A percentile compares a stretch with the other conserved stretches of the same genome.
Conservation (phyloP, 305 asterid species). For the Fraxinus albicans region DNA sequence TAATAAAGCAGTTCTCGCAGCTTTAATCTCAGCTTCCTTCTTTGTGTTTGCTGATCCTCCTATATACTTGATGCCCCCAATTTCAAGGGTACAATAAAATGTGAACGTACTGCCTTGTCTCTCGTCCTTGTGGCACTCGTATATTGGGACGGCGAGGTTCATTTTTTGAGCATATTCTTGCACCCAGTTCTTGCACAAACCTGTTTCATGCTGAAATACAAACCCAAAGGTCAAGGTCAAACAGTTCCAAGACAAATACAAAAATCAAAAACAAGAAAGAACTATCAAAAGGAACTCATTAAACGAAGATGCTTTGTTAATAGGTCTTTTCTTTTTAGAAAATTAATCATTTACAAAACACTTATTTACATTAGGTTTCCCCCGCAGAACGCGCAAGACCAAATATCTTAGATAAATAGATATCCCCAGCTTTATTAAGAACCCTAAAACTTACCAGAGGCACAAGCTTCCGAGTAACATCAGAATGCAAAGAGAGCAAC, state of each 20-base stretch:
- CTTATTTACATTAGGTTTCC: neutral
- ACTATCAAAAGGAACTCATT: neutral
- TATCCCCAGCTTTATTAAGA: neutral
- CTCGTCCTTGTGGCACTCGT: slow-evolving; percentile 55
- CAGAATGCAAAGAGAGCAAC: too few species aligned
- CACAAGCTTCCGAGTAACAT: too few species aligned
- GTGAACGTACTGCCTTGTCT: slow-evolving; percentile 32
- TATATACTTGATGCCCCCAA: slow-evolving; percentile 71
- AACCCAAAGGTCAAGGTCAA: slow-evolving; percentile 15
- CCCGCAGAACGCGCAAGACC: neutral
- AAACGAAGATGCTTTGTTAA: neutral
- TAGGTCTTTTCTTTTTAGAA: neutral
- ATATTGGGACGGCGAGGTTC: slow-evolving; percentile 79
- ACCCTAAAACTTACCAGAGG: neutral
- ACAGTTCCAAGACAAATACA: neutral
- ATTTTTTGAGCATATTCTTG: slow-evolving; percentile 95
- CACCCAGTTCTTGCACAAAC: slow-evolving; percentile 83
- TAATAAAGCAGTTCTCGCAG: slow-evolving; percentile 80
- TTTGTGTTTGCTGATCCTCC: slow-evolving; percentile 80
- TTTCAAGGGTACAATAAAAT: slow-evolving; percentile 67
- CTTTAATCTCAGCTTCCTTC: slow-evolving; percentile 93
- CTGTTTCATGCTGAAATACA: slow-evolving; percentile 80
- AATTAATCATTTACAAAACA: neutral
- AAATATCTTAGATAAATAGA: neutral
- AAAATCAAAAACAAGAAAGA: neutral